Evolutionary conservation across 768 basidiomycete genomes (phyloP).

Genomic region (Dendrothele bispora): DNA sequence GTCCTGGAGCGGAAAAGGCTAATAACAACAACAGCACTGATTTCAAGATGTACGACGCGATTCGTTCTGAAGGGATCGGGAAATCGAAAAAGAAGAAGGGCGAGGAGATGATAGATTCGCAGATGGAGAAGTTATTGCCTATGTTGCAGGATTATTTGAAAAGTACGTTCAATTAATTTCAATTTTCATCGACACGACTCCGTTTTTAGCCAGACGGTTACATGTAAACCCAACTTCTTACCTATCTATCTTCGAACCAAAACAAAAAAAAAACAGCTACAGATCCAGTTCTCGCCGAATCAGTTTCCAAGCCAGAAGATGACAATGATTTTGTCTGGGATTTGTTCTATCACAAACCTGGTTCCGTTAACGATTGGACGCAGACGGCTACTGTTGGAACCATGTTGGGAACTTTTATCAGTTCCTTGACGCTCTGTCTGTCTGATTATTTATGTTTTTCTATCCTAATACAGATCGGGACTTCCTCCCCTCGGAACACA

Average conservation of each 20-base stretch:
- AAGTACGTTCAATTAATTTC: constrained; percentile 36
- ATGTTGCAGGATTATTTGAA: constrained; percentile 75
- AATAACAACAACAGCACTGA: constrained; percentile 37
- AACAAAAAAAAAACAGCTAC: no score
- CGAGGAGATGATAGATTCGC: constrained; percentile 42
- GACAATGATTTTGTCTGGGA: constrained; percentile 79
- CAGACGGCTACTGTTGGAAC: constrained; percentile 57
- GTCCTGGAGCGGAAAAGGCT: no score
- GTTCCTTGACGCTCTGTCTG: not conserved
- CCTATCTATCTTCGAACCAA: no score
- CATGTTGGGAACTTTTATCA: constrained; percentile 43
- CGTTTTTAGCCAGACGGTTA: no score
- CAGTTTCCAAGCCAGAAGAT: constrained; percentile 7
- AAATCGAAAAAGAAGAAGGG: constrained; percentile 23
- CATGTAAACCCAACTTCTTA: constrained; percentile 16
- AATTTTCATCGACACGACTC: not conserved
- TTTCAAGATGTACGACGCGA: constrained; percentile 74
- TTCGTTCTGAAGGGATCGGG: no score
- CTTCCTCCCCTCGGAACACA: constrained; percentile 57
- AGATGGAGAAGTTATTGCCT: constrained; percentile 77
- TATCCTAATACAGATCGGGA: constrained; percentile 47
- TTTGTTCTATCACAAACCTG: constrained; percentile 74
- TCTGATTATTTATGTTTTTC: not conserved
- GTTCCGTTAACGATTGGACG: constrained; percentile 59
- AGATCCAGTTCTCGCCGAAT: constrained; percentile 11